These are phyloP conservation scores for Coprinellus micaceus DNA, from an alignment of 768 basidiomycete species.

Conservation along the genomic window DNA sequence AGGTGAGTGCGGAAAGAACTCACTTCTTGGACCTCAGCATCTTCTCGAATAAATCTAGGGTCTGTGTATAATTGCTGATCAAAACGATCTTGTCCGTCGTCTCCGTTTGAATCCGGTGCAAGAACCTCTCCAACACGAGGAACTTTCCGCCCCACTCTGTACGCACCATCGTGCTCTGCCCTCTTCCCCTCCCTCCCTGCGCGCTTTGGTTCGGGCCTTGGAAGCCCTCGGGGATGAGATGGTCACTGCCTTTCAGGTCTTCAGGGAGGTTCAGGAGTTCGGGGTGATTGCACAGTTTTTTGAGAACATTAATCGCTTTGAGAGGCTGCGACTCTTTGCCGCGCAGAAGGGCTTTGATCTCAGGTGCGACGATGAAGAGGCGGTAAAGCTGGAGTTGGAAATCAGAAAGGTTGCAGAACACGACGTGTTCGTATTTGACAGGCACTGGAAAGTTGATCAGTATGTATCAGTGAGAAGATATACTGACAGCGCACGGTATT, in stretches of 20 bases:
- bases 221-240: constrained; percentile 80
- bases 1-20: too few relatives aligned
- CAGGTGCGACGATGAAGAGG: constrained; percentile 88
- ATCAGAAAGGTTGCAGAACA: constrained; percentile 83
- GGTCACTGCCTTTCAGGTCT: constrained; percentile 79
- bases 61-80: constrained; percentile 96
- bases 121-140: constrained; percentile 85
- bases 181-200: constrained; percentile 32
- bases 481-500: constrained; percentile 67
- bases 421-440: constrained; percentile 98
- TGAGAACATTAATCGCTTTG: constrained; percentile 90
- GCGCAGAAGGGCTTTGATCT: constrained; percentile 85
- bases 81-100: constrained; percentile 94
- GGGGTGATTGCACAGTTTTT: constrained; percentile 95
- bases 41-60: constrained; percentile 89
- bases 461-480: constrained; percentile 4
- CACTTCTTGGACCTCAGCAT: constrained; percentile 83
- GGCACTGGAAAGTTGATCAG: constrained; percentile 59
- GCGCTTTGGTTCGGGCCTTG: constrained; percentile 43
- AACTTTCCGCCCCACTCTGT: constrained; percentile 92
- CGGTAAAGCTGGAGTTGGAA: constrained; percentile 85
- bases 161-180: constrained; percentile 52
- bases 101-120: constrained; percentile 74
- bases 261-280: constrained; percentile 82
- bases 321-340: constrained; percentile 90